Conservation (phyloP, 352 stramenopile genomes). For the Phytophthora citrophthora region DNA sequence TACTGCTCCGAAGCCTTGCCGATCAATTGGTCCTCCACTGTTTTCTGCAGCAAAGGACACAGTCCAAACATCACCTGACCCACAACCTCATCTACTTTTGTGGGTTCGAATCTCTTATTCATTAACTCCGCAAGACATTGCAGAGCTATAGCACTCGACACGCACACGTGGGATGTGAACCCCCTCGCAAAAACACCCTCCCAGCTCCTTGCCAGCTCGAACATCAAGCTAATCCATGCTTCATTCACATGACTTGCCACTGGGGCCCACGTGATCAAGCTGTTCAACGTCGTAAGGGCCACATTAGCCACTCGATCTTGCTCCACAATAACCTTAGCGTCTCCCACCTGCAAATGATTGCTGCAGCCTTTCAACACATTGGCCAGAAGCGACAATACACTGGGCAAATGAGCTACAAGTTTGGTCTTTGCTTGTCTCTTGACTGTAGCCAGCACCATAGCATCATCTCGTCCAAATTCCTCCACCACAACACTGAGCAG, state of each 20-base stretch:
- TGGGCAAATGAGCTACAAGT: slow-evolving; percentile 52
- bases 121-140: slow-evolving; percentile 71
- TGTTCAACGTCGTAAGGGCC: slow-evolving; percentile 61
- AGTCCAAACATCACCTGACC: slow-evolving; percentile 58
- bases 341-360: slow-evolving; percentile 42
- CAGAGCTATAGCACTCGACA: slow-evolving; percentile 60
- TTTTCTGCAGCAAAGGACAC: slow-evolving; percentile 68
- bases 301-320: slow-evolving; percentile 60
- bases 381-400: slow-evolving; percentile 52
- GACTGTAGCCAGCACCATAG: slow-evolving; percentile 49
- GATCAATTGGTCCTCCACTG: slow-evolving; percentile 61
- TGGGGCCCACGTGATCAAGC: slow-evolving; percentile 58
- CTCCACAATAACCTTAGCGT: slow-evolving; percentile 17
- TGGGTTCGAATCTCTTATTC: slow-evolving; percentile 64
- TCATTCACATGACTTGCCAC: slow-evolving; percentile 63
- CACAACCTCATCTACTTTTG: slow-evolving; percentile 53
- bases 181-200: slow-evolving; percentile 29
- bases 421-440: slow-evolving; percentile 54
- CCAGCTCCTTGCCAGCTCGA: slow-evolving; percentile 60
- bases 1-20: slow-evolving; percentile 58
- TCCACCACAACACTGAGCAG: slow-evolving; percentile 66
- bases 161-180: slow-evolving; percentile 36
- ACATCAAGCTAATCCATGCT: slow-evolving; percentile 65
- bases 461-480: slow-evolving; percentile 78
- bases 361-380: slow-evolving; percentile 56